Conservation (phyloP, 805 yeast genomes). For the Metschnikowia vanudenii region DNA sequence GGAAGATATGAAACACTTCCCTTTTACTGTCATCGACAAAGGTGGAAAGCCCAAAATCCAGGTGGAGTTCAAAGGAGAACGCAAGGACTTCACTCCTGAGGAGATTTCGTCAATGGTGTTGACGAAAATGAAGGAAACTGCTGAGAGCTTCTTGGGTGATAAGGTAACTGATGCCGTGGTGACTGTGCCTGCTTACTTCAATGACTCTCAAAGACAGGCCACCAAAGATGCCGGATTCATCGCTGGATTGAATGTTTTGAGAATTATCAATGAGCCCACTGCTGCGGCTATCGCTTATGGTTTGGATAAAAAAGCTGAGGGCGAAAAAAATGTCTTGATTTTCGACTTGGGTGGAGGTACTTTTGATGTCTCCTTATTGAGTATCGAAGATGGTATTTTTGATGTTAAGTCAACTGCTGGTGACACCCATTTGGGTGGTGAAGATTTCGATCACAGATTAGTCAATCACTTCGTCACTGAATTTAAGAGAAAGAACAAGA, state of each 20-base stretch:
- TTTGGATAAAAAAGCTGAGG: slow-evolving; percentile 48
- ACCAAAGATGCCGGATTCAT: slow-evolving; percentile 45
- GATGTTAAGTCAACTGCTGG: slow-evolving; percentile 91
- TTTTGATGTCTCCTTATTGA: slow-evolving; percentile 83
- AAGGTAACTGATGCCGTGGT: slow-evolving; percentile 60
- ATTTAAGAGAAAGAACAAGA: slow-evolving; percentile 97
- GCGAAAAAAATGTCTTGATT: slow-evolving; percentile 86
- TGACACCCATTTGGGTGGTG: too few relatives aligned
- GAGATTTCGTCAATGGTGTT: slow-evolving; percentile 93
- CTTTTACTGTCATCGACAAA: slow-evolving; percentile 74
- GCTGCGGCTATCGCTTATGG: slow-evolving; percentile 49
- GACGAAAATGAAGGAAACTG: slow-evolving; percentile 89
- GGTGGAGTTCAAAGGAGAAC: slow-evolving; percentile 87
- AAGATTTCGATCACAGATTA: slow-evolving; percentile 95
- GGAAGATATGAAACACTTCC: slow-evolving; percentile 82
- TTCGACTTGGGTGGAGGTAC: slow-evolving; percentile 99
- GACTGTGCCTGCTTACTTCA: too few relatives aligned
- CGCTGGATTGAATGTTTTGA: slow-evolving; percentile 46
- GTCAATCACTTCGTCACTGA: slow-evolving; percentile 91
- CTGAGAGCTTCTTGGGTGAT: slow-evolving; percentile 85
- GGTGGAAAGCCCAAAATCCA: slow-evolving; percentile 84
- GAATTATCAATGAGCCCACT: slow-evolving; percentile 46
- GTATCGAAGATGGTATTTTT: slow-evolving; percentile 88
- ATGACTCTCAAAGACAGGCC: too few relatives aligned
- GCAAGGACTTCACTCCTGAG: slow-evolving; percentile 86